Conservation (phyloP, 495 filamentous ascomycete species). For the Penicillium parvum region DNA sequence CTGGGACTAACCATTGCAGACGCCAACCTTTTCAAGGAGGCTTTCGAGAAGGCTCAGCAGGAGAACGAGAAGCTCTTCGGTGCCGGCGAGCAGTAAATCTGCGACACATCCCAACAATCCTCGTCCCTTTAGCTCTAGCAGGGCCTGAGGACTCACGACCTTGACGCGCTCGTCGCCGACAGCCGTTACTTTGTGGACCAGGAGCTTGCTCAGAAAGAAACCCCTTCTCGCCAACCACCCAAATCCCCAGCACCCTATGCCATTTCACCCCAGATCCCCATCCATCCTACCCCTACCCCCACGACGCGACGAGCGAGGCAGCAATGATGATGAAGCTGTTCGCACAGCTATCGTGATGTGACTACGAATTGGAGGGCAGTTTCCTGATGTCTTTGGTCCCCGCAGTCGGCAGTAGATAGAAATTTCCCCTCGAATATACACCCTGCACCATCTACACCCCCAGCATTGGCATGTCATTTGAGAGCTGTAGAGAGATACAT, state of each 20-base stretch:
- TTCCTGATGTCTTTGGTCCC: constrained; percentile 21
- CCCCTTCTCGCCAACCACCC: constrained; percentile 13
- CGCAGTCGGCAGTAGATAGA: constrained; percentile 42
- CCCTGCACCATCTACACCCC: constrained; percentile 23
- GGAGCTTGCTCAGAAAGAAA: constrained; percentile 15
- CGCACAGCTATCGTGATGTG: constrained; percentile 26
- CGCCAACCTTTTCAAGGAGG: constrained; percentile 95
- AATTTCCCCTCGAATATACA: constrained; percentile 38
- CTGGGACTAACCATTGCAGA: constrained; percentile 54
- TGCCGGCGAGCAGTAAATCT: constrained; percentile 38
- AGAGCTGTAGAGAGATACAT: constrained; percentile 7
- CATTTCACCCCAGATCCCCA: constrained; percentile 10
- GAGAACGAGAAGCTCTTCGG: constrained; percentile 85
- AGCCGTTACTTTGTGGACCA: constrained; percentile 13
- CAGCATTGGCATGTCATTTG: too few species aligned
- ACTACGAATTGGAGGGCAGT: constrained; percentile 26
- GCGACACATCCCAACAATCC: neutral
- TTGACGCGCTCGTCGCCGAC: constrained; percentile 7
- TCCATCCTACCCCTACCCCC: constrained; percentile 13
- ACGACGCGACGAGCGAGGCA: constrained; percentile 25
- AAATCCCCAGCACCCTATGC: constrained; percentile 11
- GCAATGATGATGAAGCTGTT: constrained; percentile 32
- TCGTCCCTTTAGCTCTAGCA: neutral
- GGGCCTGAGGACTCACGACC: constrained; percentile 3
- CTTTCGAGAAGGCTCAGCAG: constrained; percentile 96